phyloP scores from a whole-genome alignment of 2,329 filamentous ascomycete species.

The Proliferodiscus dingleyae region DNA sequence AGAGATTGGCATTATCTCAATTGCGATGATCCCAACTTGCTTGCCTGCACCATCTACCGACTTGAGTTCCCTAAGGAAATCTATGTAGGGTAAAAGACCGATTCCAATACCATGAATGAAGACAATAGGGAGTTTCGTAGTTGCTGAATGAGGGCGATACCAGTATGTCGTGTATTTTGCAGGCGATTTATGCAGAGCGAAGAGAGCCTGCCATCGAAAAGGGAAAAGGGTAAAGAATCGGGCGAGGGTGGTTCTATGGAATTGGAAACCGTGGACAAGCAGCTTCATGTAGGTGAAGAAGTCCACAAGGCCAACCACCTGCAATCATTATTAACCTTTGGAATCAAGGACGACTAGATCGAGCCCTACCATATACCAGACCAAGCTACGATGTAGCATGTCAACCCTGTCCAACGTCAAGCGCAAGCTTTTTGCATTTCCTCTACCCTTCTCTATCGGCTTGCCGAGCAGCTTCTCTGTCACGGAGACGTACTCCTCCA shows the following conservation, averaged over 20 bases:
- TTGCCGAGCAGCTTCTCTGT: conserved; percentile 47
- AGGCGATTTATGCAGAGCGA: conserved; percentile 42
- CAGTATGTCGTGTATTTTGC: conserved; percentile 51
- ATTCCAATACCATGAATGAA: conserved; percentile 62
- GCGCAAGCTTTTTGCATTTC: conserved; percentile 47
- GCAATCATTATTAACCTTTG: conserved; percentile 2
- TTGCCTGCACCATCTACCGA: conserved; percentile 36
- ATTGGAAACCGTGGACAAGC: conserved; percentile 41
- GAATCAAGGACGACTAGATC: background rate
- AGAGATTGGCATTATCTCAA: conserved; percentile 55
- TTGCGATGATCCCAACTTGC: conserved; percentile 51
- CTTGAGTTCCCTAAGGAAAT: conserved; percentile 50
- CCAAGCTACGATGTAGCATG: conserved; percentile 50
- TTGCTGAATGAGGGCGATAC: conserved; percentile 55
- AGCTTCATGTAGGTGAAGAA: conserved; percentile 34
- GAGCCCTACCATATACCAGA: conserved; percentile 50
- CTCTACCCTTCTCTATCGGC: conserved; percentile 46
- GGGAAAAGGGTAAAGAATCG: conserved; percentile 48
- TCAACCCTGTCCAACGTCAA: conserved; percentile 54
- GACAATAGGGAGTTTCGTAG: conserved; percentile 49
- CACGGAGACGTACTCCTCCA: conserved; percentile 50
- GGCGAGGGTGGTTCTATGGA: conserved; percentile 40
- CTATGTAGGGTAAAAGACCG: conserved; percentile 52
- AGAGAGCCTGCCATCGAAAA: conserved; percentile 44
- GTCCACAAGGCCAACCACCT: conserved; percentile 33